phyloP scores from a whole-genome alignment of 2,329 filamentous ascomycete genomes.

The Metarhizium brunneum region DNA sequence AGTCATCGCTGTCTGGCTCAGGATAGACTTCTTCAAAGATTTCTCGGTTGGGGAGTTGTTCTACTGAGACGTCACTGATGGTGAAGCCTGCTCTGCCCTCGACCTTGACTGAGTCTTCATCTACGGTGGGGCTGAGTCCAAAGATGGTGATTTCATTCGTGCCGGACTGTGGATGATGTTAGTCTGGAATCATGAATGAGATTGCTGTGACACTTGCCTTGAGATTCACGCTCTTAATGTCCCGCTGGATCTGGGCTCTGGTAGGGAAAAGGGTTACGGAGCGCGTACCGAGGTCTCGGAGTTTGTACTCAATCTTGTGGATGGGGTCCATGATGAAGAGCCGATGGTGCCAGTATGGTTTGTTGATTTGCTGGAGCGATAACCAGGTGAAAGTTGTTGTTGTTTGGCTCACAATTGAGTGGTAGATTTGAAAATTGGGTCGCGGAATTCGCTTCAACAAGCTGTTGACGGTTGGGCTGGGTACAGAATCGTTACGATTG shows the following conservation, averaged over 20 bases:
- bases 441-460: too few species aligned
- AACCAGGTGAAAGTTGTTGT: too few species aligned
- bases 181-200: background rate
- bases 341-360: too few species aligned
- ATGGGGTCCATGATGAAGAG: slow-evolving; percentile 26
- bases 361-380: too few species aligned
- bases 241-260: slow-evolving; percentile 50
- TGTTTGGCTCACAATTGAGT: too few species aligned
- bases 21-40: slow-evolving; percentile 43
- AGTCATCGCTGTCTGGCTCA: slow-evolving; percentile 27
- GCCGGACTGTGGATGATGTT: slow-evolving; percentile 31
- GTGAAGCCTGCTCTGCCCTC: slow-evolving; percentile 46
- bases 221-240: slow-evolving; percentile 42
- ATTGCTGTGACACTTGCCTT: slow-evolving; percentile 12
- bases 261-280: slow-evolving; percentile 55
- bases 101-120: slow-evolving; percentile 51
- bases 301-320: slow-evolving; percentile 39
- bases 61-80: slow-evolving; percentile 52
- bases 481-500: too few species aligned
- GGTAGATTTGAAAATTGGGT: too few species aligned
- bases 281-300: slow-evolving; percentile 49
- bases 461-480: too few species aligned
- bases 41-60: slow-evolving; percentile 43
- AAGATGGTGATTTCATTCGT: slow-evolving; percentile 48
- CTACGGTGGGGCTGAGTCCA: slow-evolving; percentile 45